A percentile compares a stretch with the other conserved stretches of the same genome.
These are phyloP conservation scores for Irpex sp. DNA, from an alignment of 1,284 basidiomycete genomes.

Conservation along the genomic window DNA sequence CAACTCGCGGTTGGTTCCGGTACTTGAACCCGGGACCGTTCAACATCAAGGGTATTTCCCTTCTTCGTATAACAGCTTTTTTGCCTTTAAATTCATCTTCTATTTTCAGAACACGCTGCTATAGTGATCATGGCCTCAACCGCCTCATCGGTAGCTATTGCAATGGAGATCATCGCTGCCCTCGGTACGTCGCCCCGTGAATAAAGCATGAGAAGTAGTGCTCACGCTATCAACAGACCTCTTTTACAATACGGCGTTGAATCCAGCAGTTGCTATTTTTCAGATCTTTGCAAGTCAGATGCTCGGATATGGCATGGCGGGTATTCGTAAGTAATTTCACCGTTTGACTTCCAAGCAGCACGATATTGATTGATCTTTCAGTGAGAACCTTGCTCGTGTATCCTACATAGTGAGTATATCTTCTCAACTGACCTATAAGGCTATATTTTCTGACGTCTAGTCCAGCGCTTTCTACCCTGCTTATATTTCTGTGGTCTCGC, in stretches of 20 bases:
- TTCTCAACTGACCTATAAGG: not conserved
- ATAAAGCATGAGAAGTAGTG: not conserved
- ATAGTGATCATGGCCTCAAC: constrained; percentile 69
- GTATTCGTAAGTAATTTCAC: constrained; percentile 20
- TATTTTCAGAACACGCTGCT: constrained; percentile 48
- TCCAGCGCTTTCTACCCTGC: constrained; percentile 51
- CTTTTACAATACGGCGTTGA: constrained; percentile 56
- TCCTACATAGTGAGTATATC: constrained; percentile 50
- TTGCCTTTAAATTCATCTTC: constrained; percentile 33
- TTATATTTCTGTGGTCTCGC: constrained; percentile 50
- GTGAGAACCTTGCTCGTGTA: constrained; percentile 55
- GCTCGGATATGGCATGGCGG: constrained; percentile 59
- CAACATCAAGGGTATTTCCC: constrained; percentile 42
- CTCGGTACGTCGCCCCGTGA: constrained; percentile 37
- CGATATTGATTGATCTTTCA: constrained; percentile 5
- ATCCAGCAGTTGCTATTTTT: constrained; percentile 51
- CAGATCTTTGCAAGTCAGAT: constrained; percentile 61
- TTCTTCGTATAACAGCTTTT: constrained; percentile 7
- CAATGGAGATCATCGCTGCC: constrained; percentile 63
- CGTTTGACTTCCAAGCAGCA: not conserved
- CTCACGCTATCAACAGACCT: constrained; percentile 30
- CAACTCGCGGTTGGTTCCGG: constrained; percentile 42
- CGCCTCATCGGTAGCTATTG: constrained; percentile 60
- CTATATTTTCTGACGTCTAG: not conserved
- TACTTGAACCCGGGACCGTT: constrained; percentile 61